Evolutionary conservation across 306 rosid species (phyloP).

Genomic region (Biancaea sappan): DNA sequence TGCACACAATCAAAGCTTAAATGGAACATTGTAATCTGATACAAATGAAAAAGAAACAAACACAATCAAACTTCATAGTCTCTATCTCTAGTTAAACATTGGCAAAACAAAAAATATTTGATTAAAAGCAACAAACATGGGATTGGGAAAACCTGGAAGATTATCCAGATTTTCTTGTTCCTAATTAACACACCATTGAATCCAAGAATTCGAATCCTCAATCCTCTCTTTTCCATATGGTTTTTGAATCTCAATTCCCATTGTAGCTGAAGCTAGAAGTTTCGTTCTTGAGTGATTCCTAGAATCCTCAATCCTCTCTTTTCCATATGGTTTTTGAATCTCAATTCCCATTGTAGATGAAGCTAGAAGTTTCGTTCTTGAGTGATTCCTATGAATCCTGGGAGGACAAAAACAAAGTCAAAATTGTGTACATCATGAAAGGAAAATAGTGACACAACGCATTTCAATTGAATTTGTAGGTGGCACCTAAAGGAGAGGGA

Average conservation of each 20-base stretch:
- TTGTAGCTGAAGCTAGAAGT: constrained; percentile 3
- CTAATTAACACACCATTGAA: constrained; percentile 61
- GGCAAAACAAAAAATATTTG: constrained; percentile 33
- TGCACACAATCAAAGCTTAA: no score
- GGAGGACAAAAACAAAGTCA: neutral
- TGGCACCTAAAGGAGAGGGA: constrained; percentile 52
- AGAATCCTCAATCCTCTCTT: constrained; percentile 35
- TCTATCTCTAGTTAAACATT: constrained; percentile 39
- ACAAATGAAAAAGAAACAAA: no score
- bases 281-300: no score
- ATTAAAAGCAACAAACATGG: constrained; percentile 47
- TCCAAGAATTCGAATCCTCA: constrained; percentile 37
- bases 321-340: neutral
- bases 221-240: constrained; percentile 20
- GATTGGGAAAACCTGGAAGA: constrained; percentile 53
- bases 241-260: neutral
- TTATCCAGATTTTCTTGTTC: constrained; percentile 57
- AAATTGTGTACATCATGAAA: neutral
- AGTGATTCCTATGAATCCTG: constrained; percentile 5
- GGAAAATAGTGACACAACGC: neutral
- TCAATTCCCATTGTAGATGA: no score
- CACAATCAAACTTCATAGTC: no score
- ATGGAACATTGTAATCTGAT: no score
- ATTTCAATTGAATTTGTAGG: neutral
- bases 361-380: constrained; percentile 29